A percentile compares a stretch with the other conserved stretches of the same genome.
Evolutionary conservation across 257 asterid species (phyloP).

Genomic region (Solanum stenotomum): DNA sequence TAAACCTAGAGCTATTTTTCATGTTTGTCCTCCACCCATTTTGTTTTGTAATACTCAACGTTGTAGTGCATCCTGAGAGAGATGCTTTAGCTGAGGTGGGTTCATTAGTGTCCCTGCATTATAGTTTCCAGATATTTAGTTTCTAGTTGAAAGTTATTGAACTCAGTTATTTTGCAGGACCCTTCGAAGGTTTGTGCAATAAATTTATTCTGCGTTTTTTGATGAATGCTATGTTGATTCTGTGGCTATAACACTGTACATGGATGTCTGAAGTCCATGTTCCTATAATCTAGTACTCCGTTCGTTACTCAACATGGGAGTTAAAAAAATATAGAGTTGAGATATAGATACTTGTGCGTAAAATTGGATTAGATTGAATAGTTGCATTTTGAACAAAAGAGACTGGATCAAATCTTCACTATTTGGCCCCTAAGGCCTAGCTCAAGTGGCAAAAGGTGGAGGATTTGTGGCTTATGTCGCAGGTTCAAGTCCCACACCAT

Average conservation of each 20-base stretch:
- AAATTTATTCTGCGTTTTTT: background rate
- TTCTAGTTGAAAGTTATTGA: background rate
- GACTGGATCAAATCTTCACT: background rate
- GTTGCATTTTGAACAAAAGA: background rate
- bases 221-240: background rate
- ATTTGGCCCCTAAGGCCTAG: background rate
- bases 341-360: background rate
- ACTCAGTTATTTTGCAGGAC: background rate
- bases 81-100: conserved; percentile 1
- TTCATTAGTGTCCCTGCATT: background rate
- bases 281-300: background rate
- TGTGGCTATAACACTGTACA: background rate
- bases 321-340: background rate
- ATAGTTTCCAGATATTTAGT: background rate
- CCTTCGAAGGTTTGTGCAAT: background rate
- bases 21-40: background rate
- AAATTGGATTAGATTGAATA: background rate
- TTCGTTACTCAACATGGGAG: too few relatives aligned
- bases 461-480: too few relatives aligned
- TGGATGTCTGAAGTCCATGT: background rate
- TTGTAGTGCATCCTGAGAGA: conserved; percentile 1
- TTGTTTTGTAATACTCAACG: background rate
- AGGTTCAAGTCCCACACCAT: too few relatives aligned
- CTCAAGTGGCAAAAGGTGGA: too few relatives aligned
- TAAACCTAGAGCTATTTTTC: background rate